These are phyloP conservation scores for Suillus americanus DNA, from an alignment of 768 basidiomycete genomes.

Conservation along the genomic window DNA sequence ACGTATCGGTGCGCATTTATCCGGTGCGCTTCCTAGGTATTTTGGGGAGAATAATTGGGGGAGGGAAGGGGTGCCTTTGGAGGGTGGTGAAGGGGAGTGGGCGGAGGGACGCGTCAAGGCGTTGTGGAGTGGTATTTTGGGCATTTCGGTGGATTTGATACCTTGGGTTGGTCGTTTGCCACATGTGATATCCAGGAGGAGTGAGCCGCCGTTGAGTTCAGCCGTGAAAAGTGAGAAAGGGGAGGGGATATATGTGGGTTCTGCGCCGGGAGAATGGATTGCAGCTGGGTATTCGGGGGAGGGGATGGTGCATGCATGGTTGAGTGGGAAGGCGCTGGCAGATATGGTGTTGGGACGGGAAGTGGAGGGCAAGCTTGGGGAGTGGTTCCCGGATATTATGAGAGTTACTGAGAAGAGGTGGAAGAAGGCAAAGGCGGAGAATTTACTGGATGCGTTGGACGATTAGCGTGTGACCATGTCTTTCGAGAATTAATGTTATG, in stretches of 20 bases:
- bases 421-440: conserved; percentile 51
- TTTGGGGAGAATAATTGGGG: conserved; percentile 52
- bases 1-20: conserved; percentile 36
- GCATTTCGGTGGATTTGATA: conserved; percentile 55
- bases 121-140: conserved; percentile 65
- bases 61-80: conserved; percentile 23
- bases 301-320: conserved; percentile 73
- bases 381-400: conserved; percentile 53
- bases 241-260: conserved; percentile 12
- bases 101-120: conserved; percentile 49
- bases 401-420: conserved; percentile 50
- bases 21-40: conserved; percentile 49
- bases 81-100: conserved; percentile 27
- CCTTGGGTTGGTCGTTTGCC: conserved; percentile 78
- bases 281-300: conserved; percentile 71
- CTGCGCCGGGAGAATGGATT: conserved; percentile 66
- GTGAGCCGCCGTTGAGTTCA: conserved; percentile 14
- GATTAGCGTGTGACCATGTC: not conserved
- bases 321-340: conserved; percentile 60
- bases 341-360: conserved; percentile 53
- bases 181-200: conserved; percentile 43
- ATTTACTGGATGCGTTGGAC: conserved; percentile 21
- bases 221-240: not conserved
- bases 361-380: conserved; percentile 23
- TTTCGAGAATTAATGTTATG: too few species aligned